Evolutionary conservation across 345 rosid species (phyloP), one percentile per base, ranked within the genome.

Genomic region (Eucalyptus rudis): DNA sequence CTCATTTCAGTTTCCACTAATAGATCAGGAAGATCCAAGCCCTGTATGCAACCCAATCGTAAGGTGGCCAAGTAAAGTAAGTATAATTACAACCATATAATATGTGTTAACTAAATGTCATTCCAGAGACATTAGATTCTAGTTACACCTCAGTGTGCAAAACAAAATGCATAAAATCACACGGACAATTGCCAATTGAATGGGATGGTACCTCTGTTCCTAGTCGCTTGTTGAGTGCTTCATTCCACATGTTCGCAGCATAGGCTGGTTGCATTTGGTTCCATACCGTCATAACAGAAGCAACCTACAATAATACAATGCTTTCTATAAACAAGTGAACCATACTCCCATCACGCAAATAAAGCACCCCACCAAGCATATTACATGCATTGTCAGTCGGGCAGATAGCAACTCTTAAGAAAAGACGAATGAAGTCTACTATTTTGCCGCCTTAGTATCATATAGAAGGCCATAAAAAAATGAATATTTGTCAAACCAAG

Each of bases 211-310:
- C 99, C 95, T 96, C 54, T 79, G 98, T 98, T 89, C 99, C 99
- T 49, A 98, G 99, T 87, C 99, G 94, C 93, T 93, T 96, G 93
- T 98, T 98, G 91, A 97, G 91, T 59, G 98, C 99, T 93, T 98
- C 99, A 88, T 95, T 97, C 99, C 98, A 96, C 93, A 97, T 91
- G 90, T 97, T 96, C 79, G 98, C 97, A 88, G 99, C 98, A 94
- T 96, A 97, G 71, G 91, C 95, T 90, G 99, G 99, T 91, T 98
- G 98, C 31, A 96, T 92, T 86, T 96, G 94, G 91, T 92, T 96
- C 99, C 99, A 98, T 87, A 98, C 97, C 20, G 98, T 94, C 99
- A 97, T 96, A 87, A 95, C 95, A 89, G 99, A 98, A 91, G 99
- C 99, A 87, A 98, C 98, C 99, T 97, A 93, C 45, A 91, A 45